Evolutionary conservation across 2,329 filamentous ascomycete genomes (phyloP).

Genomic region (Alternaria novae-zelandiae): DNA sequence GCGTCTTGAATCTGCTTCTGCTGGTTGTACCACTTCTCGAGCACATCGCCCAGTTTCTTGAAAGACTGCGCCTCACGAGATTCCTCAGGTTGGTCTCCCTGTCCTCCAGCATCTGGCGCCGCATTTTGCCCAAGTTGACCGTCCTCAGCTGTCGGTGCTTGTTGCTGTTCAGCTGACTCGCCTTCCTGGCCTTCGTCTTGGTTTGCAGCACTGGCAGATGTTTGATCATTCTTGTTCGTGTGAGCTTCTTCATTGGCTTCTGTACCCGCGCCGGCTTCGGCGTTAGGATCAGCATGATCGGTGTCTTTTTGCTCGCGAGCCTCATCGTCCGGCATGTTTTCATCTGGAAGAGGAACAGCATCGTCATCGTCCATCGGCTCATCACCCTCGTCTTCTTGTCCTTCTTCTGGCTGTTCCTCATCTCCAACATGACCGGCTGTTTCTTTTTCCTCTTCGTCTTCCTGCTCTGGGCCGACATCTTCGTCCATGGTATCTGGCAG

Average conservation of each 20-base stretch:
- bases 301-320: conserved; percentile 56
- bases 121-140: conserved; percentile 55
- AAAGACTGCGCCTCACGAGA: conserved; percentile 71
- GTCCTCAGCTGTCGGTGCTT: conserved; percentile 68
- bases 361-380: conserved; percentile 56
- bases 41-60: conserved; percentile 90
- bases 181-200: conserved; percentile 71
- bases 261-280: conserved; percentile 69
- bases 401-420: conserved; percentile 53
- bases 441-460: conserved; percentile 43
- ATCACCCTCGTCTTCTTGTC: conserved; percentile 55
- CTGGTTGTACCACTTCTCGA: conserved; percentile 91
- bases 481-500: conserved; percentile 42
- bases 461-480: conserved; percentile 42
- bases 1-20: conserved; percentile 74
- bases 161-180: conserved; percentile 68
- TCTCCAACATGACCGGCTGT: conserved; percentile 45
- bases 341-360: conserved; percentile 47
- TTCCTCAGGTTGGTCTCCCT: conserved; percentile 50
- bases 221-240: conserved; percentile 65
- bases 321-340: conserved; percentile 60
- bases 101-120: conserved; percentile 45
- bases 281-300: conserved; percentile 57
- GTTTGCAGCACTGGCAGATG: conserved; percentile 63
- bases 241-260: conserved; percentile 64